These are phyloP conservation scores for Capronia americana DNA, from an alignment of 2,329 filamentous ascomycete species.

Conservation along the genomic window DNA sequence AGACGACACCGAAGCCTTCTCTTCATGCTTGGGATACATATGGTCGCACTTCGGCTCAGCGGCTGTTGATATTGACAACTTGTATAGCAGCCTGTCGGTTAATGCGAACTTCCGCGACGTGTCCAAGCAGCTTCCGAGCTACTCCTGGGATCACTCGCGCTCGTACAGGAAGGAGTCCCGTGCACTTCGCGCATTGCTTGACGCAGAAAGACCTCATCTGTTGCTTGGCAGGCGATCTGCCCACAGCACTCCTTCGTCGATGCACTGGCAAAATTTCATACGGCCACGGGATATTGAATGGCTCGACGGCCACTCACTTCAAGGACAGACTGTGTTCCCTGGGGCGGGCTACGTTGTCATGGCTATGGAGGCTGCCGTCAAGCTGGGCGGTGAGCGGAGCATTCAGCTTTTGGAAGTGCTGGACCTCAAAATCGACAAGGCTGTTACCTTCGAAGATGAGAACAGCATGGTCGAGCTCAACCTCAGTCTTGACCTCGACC, in stretches of 20 bases:
- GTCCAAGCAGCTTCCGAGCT: not conserved
- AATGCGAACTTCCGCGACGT: not conserved
- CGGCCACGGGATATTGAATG: not conserved
- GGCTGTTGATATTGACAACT: not conserved
- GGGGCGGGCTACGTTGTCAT: slow-evolving; percentile 5
- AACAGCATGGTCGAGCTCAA: too few relatives aligned
- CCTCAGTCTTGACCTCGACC: too few relatives aligned
- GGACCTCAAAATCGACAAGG: too few relatives aligned
- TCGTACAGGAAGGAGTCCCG: not conserved
- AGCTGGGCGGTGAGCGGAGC: too few relatives aligned
- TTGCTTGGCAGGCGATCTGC: not conserved
- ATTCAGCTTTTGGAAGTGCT: too few relatives aligned
- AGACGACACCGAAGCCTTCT: slow-evolving; percentile 21
- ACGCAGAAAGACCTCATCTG: not conserved
- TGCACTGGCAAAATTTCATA: not conserved
- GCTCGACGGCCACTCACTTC: not conserved
- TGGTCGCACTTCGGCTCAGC: slow-evolving; percentile 2
- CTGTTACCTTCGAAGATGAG: too few relatives aligned
- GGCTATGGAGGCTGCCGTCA: not conserved
- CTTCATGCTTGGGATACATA: not conserved
- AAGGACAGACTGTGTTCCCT: not conserved
- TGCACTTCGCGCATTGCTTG: not conserved
- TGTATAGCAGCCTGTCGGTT: not conserved
- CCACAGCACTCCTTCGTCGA: not conserved
- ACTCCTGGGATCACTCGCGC: not conserved